Conservation (phyloP, 352 stramenopile genomes). For the Phytophthora ramorum region DNA sequence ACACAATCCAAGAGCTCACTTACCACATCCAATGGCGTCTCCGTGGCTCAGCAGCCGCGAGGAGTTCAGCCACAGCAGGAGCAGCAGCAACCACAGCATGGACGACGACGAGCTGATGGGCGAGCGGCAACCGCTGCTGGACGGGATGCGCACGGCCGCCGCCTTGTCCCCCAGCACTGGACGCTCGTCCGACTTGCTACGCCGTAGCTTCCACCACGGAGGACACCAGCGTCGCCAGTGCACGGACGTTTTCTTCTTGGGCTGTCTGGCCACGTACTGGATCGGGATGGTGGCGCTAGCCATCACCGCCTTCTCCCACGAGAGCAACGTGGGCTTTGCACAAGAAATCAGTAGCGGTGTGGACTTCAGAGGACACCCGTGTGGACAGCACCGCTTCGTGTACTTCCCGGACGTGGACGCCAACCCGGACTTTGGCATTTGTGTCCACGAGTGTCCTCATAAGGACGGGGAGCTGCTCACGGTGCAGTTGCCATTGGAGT, state of each 20-base stretch:
- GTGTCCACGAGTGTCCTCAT: conserved; percentile 62
- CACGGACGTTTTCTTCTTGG: conserved; percentile 68
- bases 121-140: conserved; percentile 57
- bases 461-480: conserved; percentile 48
- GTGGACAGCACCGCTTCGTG: conserved; percentile 56
- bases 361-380: conserved; percentile 74
- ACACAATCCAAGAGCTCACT: conserved; percentile 14
- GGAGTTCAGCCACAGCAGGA: conserved; percentile 28
- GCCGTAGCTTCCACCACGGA: conserved; percentile 47
- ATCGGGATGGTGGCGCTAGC: conserved; percentile 79
- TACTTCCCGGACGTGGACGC: conserved; percentile 75
- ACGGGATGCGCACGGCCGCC: conserved; percentile 34
- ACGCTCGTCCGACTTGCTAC: conserved; percentile 39
- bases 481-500: conserved; percentile 61
- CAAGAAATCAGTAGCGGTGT: conserved; percentile 84
- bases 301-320: conserved; percentile 68
- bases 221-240: conserved; percentile 49
- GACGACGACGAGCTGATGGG: conserved; percentile 29
- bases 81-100: conserved; percentile 23
- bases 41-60: conserved; percentile 24
- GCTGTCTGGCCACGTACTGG: conserved; percentile 71
- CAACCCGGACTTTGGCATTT: conserved; percentile 86
- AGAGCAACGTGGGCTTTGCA: conserved; percentile 72
- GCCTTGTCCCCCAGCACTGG: conserved; percentile 63
- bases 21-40: background rate